Base-by-base conservation (phyloP, 129 eudicot species). In the Dittrichia graveolens region DNA sequence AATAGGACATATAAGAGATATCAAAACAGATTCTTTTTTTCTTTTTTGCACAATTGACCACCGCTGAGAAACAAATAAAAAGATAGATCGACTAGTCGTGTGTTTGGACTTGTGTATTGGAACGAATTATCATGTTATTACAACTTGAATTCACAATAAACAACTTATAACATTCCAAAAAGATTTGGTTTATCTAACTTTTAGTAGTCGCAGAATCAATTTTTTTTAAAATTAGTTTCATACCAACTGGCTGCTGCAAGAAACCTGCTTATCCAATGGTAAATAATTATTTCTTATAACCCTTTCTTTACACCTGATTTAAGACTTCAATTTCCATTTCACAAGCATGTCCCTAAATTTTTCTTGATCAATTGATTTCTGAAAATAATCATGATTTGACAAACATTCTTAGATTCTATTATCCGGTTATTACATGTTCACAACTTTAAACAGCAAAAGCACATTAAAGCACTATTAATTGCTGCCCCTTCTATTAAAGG, bases 1-100 rank as follows among this genome's bases (percentile, higher is more conserved):
- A 24, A 24, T 24, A 24, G 24, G 12, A 65, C 35, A 82, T 19
- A 83, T 43, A 53, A 49, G 38, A 50, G 52, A 47, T 19, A 62
- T 78, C 59, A 70, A 12, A 68, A 60, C 47, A 16, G 42, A 34
- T 40, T 62, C 52, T 69, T 47, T 18, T n/a, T 12, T 15, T 40
- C 69, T 43, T 69, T 47, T 18, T n/a, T 12, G 61, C 49, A 46
- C 10, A 76, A 35, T 14, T 55, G 18, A 63, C 9, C 7, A 43
- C 39, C 3, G 46, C 45, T 35, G 31, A 47, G 5, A 10, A 9
- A 58, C 7, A 48, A 16, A 58, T 5, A 11, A 31, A 58, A 52
- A n/a, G 3, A 52, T 19, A 48, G 2, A 24, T 24, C n/a, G 15
- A 57, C 34, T 58, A 10, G 35, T 31, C 42, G 42, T 41, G 16